Conservation (phyloP, 2,329 filamentous ascomycete genomes). For the Sarocladium brachiariae region DNA sequence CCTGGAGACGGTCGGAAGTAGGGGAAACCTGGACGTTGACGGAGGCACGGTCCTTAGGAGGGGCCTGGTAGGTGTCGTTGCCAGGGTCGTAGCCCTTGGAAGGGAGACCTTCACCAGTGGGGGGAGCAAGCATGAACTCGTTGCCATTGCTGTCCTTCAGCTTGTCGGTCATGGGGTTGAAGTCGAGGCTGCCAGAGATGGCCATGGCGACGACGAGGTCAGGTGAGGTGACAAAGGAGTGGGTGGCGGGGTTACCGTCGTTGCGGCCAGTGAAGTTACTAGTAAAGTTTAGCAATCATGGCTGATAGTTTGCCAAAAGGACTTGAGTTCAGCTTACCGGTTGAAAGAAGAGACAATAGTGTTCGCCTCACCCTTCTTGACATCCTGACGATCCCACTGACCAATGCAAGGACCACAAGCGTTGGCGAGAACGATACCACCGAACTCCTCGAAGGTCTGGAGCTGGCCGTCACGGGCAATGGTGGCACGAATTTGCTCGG, state of each 20-base stretch:
- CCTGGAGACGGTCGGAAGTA: slow-evolving; percentile 86
- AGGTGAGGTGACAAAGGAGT: slow-evolving; percentile 87
- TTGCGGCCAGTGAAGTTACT: slow-evolving; percentile 98
- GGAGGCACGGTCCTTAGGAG: slow-evolving; percentile 67
- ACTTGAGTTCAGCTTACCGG: slow-evolving; percentile 30
- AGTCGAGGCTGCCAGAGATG: slow-evolving; percentile 76
- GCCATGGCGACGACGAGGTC: slow-evolving; percentile 84
- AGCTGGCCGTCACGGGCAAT: slow-evolving; percentile 88
- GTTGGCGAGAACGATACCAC: slow-evolving; percentile 89
- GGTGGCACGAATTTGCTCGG: slow-evolving; percentile 92
- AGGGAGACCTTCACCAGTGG: slow-evolving; percentile 77
- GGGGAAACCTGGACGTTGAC: slow-evolving; percentile 81
- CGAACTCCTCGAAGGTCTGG: slow-evolving; percentile 92
- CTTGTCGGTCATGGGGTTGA: slow-evolving; percentile 90
- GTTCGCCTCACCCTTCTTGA: slow-evolving; percentile 93
- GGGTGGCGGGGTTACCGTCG: slow-evolving; percentile 89
- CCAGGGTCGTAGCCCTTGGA: slow-evolving; percentile 80
- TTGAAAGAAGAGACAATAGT: slow-evolving; percentile 99
- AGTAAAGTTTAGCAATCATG: background rate
- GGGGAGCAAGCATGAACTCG: slow-evolving; percentile 80
- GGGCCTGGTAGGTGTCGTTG: slow-evolving; percentile 91
- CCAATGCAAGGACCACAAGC: slow-evolving; percentile 90
- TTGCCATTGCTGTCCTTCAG: slow-evolving; percentile 95
- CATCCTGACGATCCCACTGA: slow-evolving; percentile 90
- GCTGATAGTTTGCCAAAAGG: background rate